Conservation (phyloP, 306 rosid species). For the Fragaria iinumae region DNA sequence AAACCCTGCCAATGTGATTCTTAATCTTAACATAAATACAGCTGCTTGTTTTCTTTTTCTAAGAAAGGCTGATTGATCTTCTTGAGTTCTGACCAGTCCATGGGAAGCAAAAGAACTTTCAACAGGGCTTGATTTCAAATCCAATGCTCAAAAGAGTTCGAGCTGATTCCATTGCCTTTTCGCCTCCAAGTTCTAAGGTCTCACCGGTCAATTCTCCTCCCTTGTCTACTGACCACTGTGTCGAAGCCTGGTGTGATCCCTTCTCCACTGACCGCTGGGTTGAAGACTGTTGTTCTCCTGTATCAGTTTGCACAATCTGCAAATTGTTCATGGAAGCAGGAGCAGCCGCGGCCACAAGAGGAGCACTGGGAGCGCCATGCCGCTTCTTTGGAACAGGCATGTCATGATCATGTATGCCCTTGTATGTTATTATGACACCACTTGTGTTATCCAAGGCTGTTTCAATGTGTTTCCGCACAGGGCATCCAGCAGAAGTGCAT, state of each 20-base stretch:
- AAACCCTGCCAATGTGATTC: constrained; percentile 40
- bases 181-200: constrained; percentile 91
- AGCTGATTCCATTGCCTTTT: constrained; percentile 97
- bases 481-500: constrained; percentile 99
- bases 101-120: constrained; percentile 27
- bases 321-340: constrained; percentile 65
- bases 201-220: constrained; percentile 94
- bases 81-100: constrained; percentile 1
- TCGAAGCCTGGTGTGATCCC: constrained; percentile 48
- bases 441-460: constrained; percentile 63
- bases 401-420: constrained; percentile 92
- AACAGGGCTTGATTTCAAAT: constrained; percentile 97
- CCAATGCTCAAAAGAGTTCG: constrained; percentile 96
- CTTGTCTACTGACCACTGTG: constrained; percentile 81
- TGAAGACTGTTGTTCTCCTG: constrained; percentile 37
- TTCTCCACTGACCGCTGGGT: constrained; percentile 84
- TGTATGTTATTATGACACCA: constrained; percentile 79
- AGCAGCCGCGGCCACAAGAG: constrained; percentile 77
- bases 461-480: constrained; percentile 93
- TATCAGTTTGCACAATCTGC: constrained; percentile 43
- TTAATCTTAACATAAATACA: constrained; percentile 37
- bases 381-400: constrained; percentile 94
- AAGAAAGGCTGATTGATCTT: not conserved
- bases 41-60: constrained; percentile 37
- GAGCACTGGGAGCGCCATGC: constrained; percentile 81